Conservation (phyloP, 805 yeast genomes). For the Wickerhamomyces mucosus region DNA sequence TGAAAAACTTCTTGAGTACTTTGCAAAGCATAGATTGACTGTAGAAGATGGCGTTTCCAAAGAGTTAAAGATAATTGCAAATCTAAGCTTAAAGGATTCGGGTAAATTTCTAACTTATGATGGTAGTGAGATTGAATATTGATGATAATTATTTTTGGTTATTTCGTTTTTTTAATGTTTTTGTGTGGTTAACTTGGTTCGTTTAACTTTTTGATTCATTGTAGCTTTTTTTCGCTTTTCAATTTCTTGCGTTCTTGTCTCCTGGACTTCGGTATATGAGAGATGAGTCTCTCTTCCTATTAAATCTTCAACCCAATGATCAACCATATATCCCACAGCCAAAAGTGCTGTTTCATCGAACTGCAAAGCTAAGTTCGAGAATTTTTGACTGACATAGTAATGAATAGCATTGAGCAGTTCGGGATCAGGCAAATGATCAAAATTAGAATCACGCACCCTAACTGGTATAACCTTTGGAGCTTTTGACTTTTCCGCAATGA, state of each 20-base stretch:
- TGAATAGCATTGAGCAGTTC: constrained; percentile 25
- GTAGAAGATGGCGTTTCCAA: background rate
- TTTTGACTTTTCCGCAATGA: constrained; percentile 1
- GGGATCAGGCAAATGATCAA: constrained; percentile 13
- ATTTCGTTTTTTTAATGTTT: background rate
- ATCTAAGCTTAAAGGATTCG: background rate
- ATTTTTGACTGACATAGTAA: constrained; percentile 21
- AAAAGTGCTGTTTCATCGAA: constrained; percentile 30
- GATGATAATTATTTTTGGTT: constrained; percentile 1
- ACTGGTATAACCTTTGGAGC: constrained; percentile 13
- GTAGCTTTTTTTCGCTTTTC: constrained; percentile 1
- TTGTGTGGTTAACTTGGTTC: background rate
- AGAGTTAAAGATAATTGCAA: background rate
- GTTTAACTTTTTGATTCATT: background rate
- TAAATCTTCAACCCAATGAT: constrained; percentile 26
- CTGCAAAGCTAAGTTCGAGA: constrained; percentile 16
- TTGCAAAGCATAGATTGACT: background rate
- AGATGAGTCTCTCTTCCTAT: constrained; percentile 1
- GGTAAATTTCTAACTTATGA: constrained; percentile 12
- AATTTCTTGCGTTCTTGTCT: constrained; percentile 1
- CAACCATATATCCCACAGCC: constrained; percentile 26
- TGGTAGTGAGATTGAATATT: constrained; percentile 11
- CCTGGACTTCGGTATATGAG: constrained; percentile 8
- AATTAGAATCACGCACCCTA: constrained; percentile 5
- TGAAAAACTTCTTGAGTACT: constrained; percentile 2